Evolutionary conservation across 1,284 basidiomycete species (phyloP).

Genomic region (Sanghuangporus baumii): DNA sequence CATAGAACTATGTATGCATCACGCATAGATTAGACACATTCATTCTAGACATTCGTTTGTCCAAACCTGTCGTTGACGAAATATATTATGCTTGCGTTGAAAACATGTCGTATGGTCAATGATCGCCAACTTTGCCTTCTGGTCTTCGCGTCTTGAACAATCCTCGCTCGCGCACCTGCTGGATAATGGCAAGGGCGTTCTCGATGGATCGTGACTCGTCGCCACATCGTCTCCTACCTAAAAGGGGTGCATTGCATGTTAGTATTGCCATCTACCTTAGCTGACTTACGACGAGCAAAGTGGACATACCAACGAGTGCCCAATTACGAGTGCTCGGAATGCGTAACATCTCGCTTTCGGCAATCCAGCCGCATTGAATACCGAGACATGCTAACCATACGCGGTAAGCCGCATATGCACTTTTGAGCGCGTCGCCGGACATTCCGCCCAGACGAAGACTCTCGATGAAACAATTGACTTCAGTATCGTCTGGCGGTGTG

Average conservation of each 20-base stretch:
- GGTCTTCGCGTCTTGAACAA: conserved; percentile 64
- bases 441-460: conserved; percentile 54
- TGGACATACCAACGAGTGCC: conserved; percentile 73
- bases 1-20: neutral
- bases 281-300: neutral
- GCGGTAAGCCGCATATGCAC: conserved; percentile 75
- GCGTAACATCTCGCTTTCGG: conserved; percentile 81
- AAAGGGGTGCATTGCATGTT: neutral
- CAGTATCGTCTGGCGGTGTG: conserved; percentile 28
- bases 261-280: neutral
- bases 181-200: conserved; percentile 38
- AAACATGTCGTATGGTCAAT: neutral
- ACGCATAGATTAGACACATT: neutral
- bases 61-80: neutral
- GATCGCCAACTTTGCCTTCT: conserved; percentile 54
- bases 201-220: conserved; percentile 24
- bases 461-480: conserved; percentile 36
- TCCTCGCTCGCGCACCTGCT: conserved; percentile 46
- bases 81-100: neutral
- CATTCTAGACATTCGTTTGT: conserved; percentile 1
- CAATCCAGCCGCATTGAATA: conserved; percentile 73
- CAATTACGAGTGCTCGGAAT: conserved; percentile 94
- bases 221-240: conserved; percentile 15
- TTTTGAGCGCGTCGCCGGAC: conserved; percentile 46
- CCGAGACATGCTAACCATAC: conserved; percentile 76